Base-by-base conservation (phyloP, 768 basidiomycete genomes). In the Ephemerocybe angulata region DNA sequence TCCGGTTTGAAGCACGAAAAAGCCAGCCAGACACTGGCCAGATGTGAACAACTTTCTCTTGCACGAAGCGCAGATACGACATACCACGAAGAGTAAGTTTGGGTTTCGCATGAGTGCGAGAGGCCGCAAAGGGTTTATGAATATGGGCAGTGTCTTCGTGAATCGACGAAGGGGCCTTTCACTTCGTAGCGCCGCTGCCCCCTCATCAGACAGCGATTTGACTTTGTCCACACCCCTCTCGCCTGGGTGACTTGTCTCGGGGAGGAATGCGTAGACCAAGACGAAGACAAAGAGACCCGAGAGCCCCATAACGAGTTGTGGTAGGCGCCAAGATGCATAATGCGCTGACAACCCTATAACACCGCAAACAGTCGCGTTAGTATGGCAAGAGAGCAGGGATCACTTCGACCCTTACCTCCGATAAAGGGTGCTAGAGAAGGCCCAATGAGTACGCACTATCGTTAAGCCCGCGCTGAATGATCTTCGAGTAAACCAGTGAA, bases 191-290 rank as follows among this genome's bases (percentile, higher is more conserved):
- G 76, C 43, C 67, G 68, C 0, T 69, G 42, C 6, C 72, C 75
- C 35, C 47, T 46, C 44, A 11, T 28, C 27, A 12, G 21, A 11
- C 43, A 21, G 19, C 43, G 13, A 46, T 6, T 33, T 21, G 13
- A 68, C 44, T 55, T 82, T 81, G 49, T 85, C 84, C 1, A 85
- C 68, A 0, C 84, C 82, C 38, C 77, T 70, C 1, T 76, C 63
- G 3, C 81, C 78, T 1, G 87, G 86, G 59, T 85, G 83, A 47
- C 78, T 80, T 1, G 87, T 88, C 60, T 89, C 87, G 0, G 86
- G 87, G 22, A 87, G 76, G 52, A 76, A 76, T 1, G 77, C 40
- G 1, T 64, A 44, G 31, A 87, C 70, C 6, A 70, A 56, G 12
- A 77, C 6, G 37, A 81, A 70, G 3, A 72, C 70, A 0, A 74